Base-by-base conservation (phyloP, 1,139 yeast genomes). In the Candida smagusa region DNA sequence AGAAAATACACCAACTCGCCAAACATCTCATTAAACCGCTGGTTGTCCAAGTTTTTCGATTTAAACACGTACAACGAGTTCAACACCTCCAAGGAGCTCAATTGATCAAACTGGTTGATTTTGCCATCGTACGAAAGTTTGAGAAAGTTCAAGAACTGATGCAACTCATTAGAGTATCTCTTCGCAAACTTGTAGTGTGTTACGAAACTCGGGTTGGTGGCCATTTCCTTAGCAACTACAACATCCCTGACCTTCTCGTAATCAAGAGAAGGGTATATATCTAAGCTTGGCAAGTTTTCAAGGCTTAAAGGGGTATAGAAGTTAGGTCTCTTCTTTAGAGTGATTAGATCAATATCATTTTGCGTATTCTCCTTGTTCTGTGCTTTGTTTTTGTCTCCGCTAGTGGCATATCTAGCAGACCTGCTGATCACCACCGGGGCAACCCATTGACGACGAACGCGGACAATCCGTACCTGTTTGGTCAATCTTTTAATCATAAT, bases 261-360 rank as follows among this genome's bases (percentile, higher is more conserved):
- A 22, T 30, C n/a, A 6, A 35, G 9, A 5, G 4, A 25, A 22
- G 34, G 9, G n/a, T 34, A 22, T 9, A 31, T 31, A 9, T 11
- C 24, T 13, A 28, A 11, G 6, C n/a, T 6, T 2, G 36, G 34
- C 19, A 37, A 33, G 36, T 33, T 33, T 26, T 42, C 45, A 9
- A 41, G 32, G 28, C 36, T 30, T 22, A 44, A 42, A 22, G 39
- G 38, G 40, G 36, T 36, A 25, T 41, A 39, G 31, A 36, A 33
- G 49, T 56, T 21, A 53, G 56, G 19, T 11, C 51, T 60, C 44
- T 56, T 65, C 39, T 50, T 58, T 43, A 68, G 44, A 5, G 72
- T 54, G 21, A 68, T 61, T 35, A 52, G 45, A 46, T 67, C 73
- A 40, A 68, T 63, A 30, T 67, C 73, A 41, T 63, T 65, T 16